phyloP scores from a whole-genome alignment of 257 asterid genomes.

The Ocimum tenuiflorum region DNA sequence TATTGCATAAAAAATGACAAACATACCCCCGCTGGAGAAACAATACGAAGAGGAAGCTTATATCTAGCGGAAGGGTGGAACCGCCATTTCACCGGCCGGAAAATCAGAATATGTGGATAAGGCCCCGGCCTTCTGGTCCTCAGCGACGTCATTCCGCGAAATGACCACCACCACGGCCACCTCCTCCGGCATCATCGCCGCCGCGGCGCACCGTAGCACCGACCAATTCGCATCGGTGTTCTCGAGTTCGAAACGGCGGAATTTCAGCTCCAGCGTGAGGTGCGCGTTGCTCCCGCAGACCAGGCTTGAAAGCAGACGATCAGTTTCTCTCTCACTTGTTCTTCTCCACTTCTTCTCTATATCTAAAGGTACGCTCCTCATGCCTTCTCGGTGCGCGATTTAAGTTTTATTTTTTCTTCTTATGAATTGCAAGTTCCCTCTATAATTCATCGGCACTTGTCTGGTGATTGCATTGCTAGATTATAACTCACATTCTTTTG shows the following conservation, averaged over 20 bases:
- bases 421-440: neutral
- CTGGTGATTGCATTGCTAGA: neutral
- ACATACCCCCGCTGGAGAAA: no score
- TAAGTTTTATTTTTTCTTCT: no score
- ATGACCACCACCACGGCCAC: constrained; percentile 37
- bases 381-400: no score
- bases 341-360: constrained; percentile 38
- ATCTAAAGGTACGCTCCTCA: constrained; percentile 38
- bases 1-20: no score
- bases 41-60: neutral
- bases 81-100: constrained; percentile 9
- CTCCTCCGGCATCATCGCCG: constrained; percentile 24
- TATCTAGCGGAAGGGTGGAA: constrained; percentile 6
- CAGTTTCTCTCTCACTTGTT: constrained; percentile 49
- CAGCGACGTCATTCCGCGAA: constrained; percentile 19
- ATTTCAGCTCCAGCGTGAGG: constrained; percentile 23
- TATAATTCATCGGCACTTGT: neutral
- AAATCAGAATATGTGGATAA: constrained; percentile 23
- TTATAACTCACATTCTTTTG: neutral
- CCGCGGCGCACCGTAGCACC: constrained; percentile 34
- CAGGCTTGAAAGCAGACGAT: constrained; percentile 54
- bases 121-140: constrained; percentile 10
- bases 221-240: constrained; percentile 19
- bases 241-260: constrained; percentile 21
- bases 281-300: constrained; percentile 41